Evolutionary conservation across 2,329 filamentous ascomycete genomes (phyloP).

Genomic region (Cryphonectria radicalis): DNA sequence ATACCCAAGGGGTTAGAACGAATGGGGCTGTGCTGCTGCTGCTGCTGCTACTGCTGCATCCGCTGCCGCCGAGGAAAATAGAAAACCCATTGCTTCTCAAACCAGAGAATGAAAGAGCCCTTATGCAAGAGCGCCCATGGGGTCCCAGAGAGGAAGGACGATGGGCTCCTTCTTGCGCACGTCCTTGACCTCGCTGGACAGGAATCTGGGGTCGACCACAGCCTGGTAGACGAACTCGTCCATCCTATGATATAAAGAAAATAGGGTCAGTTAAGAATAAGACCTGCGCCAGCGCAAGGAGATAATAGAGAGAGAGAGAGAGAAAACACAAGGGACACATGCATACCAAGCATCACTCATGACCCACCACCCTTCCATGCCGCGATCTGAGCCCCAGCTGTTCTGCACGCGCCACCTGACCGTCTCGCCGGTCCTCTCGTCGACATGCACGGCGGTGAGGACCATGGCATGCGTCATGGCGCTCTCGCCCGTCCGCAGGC

Average conservation of each 20-base stretch:
- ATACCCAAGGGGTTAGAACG: neutral
- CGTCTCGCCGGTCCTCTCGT: slow-evolving; percentile 62
- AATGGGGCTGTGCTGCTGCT: neutral
- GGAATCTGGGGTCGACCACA: slow-evolving; percentile 75
- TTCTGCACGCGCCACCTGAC: slow-evolving; percentile 88
- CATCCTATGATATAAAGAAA: slow-evolving; percentile 46
- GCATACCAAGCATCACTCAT: slow-evolving; percentile 75
- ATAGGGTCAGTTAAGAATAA: neutral
- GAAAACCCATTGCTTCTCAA: neutral
- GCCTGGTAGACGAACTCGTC: slow-evolving; percentile 85
- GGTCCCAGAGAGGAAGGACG: slow-evolving; percentile 78
- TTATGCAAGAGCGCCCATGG: slow-evolving; percentile 74
- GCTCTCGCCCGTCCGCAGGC: slow-evolving; percentile 74
- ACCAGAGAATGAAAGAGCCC: neutral
- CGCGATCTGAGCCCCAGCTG: slow-evolving; percentile 73
- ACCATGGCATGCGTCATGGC: slow-evolving; percentile 95
- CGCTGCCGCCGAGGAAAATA: neutral
- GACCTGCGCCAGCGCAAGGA: neutral
- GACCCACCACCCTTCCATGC: slow-evolving; percentile 83
- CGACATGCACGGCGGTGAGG: slow-evolving; percentile 81
- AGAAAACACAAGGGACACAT: neutral
- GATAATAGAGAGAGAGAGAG: too few species aligned
- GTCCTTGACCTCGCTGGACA: slow-evolving; percentile 68
- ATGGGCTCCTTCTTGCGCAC: slow-evolving; percentile 72
- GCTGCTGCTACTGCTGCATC: too few species aligned